A percentile compares a stretch with the other conserved stretches of the same genome.
These are phyloP conservation scores for Kandelia obovata DNA, from an alignment of 345 rosid genomes.

Conservation along the genomic window DNA sequence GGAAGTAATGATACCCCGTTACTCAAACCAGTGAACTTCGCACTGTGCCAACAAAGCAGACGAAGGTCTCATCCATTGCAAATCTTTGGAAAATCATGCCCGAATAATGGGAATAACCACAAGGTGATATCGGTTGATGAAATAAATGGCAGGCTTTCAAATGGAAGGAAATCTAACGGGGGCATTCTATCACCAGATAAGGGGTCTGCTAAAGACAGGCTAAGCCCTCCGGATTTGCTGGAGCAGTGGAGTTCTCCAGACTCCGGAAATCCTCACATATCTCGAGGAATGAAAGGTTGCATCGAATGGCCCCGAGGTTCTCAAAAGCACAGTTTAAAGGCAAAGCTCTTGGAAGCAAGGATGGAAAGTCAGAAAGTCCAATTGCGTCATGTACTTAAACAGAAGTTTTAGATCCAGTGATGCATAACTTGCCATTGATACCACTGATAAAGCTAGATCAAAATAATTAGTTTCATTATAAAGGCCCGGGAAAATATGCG, in stretches of 20 bases:
- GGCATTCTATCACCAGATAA: slow-evolving; percentile 54
- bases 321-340: slow-evolving; percentile 82
- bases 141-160: slow-evolving; percentile 57
- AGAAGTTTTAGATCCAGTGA: slow-evolving; percentile 57
- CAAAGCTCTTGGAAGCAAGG: slow-evolving; percentile 88
- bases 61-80: slow-evolving; percentile 65
- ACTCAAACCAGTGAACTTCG: slow-evolving; percentile 64
- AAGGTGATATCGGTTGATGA: slow-evolving; percentile 68
- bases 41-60: slow-evolving; percentile 49
- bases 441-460: slow-evolving; percentile 9
- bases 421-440: slow-evolving; percentile 13
- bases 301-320: slow-evolving; percentile 90
- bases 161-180: slow-evolving; percentile 65
- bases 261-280: slow-evolving; percentile 55
- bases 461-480: background rate
- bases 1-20: slow-evolving; percentile 46
- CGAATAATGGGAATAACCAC: slow-evolving; percentile 55
- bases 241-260: slow-evolving; percentile 92
- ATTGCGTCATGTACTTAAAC: slow-evolving; percentile 78
- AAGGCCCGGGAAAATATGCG: too few species aligned
- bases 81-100: slow-evolving; percentile 66
- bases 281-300: slow-evolving; percentile 91
- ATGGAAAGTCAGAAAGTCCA: slow-evolving; percentile 82
- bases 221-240: slow-evolving; percentile 53
- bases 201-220: slow-evolving; percentile 56